These are phyloP conservation scores for Aspergillus vadensis DNA, from an alignment of 2,329 filamentous ascomycete species.

Conservation along the genomic window DNA sequence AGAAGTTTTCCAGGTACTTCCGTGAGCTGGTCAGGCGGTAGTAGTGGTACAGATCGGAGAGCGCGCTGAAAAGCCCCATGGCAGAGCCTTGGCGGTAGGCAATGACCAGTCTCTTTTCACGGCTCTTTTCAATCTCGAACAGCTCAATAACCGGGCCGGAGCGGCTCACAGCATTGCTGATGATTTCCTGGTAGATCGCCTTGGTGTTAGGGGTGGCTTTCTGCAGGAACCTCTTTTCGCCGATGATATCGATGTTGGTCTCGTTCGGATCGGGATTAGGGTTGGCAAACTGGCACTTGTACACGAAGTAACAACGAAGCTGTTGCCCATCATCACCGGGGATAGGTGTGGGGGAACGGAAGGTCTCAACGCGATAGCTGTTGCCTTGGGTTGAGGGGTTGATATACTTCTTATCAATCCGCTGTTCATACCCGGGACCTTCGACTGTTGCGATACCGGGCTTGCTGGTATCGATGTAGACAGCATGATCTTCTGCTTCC, in stretches of 20 bases:
- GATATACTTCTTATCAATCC: slow-evolving; percentile 93
- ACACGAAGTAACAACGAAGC: slow-evolving; percentile 97
- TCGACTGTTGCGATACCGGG: slow-evolving; percentile 75
- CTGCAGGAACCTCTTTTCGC: slow-evolving; percentile 89
- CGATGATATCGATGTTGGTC: slow-evolving; percentile 86
- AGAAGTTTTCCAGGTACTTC: slow-evolving; percentile 99
- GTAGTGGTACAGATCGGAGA: slow-evolving; percentile 97
- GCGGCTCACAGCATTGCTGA: slow-evolving; percentile 77
- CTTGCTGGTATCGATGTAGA: slow-evolving; percentile 97
- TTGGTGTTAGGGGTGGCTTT: slow-evolving; percentile 97
- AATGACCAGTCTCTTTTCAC: slow-evolving; percentile 91
- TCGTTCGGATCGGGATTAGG: slow-evolving; percentile 72
- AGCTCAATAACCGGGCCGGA: slow-evolving; percentile 96
- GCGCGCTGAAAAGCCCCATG: slow-evolving; percentile 87
- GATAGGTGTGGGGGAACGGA: slow-evolving; percentile 83
- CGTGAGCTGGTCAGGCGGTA: slow-evolving; percentile 94
- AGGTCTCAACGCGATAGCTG: slow-evolving; percentile 93
- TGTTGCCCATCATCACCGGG: slow-evolving; percentile 75
- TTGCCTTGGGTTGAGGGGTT: slow-evolving; percentile 72
- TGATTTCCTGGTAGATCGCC: slow-evolving; percentile 91
- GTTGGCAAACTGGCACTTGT: slow-evolving; percentile 88
- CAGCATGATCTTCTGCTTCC: slow-evolving; percentile 90
- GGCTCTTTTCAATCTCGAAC: slow-evolving; percentile 88
- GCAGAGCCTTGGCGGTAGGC: slow-evolving; percentile 94
- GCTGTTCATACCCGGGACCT: slow-evolving; percentile 89